Evolutionary conservation across 2,329 filamentous ascomycete species (phyloP).

Genomic region (Pseudogymnoascus sp.): DNA sequence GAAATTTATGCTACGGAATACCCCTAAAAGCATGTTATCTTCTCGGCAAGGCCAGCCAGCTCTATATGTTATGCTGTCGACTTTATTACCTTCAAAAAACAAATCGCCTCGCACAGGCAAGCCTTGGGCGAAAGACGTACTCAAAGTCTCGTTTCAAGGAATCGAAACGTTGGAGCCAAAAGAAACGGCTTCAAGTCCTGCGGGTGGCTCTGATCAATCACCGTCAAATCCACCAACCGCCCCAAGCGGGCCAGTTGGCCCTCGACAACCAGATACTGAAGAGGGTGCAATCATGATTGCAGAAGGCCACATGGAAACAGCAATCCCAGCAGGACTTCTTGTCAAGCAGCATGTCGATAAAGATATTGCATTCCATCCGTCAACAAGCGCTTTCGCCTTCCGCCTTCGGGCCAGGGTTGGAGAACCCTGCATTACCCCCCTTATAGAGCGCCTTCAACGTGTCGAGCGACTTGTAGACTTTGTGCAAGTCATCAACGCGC

Average conservation of each 20-base stretch:
- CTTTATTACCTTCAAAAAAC: conserved; percentile 22
- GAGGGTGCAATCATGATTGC: conserved; percentile 24
- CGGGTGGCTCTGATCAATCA: background rate
- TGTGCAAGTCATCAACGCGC: conserved; percentile 53
- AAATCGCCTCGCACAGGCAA: conserved; percentile 16
- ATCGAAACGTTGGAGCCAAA: conserved; percentile 27
- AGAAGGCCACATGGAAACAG: conserved; percentile 24
- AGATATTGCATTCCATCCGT: conserved; percentile 26
- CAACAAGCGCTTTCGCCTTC: conserved; percentile 24
- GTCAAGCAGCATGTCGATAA: conserved; percentile 24
- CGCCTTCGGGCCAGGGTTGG: conserved; percentile 25
- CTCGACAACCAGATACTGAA: background rate
- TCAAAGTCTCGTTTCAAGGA: conserved; percentile 47
- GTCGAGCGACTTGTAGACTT: conserved; percentile 66
- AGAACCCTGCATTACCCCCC: conserved; percentile 21
- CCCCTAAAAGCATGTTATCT: conserved; percentile 18
- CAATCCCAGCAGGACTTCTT: conserved; percentile 19
- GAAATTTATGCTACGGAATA: conserved; percentile 21
- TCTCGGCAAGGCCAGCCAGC: conserved; percentile 21
- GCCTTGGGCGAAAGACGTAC: conserved; percentile 50
- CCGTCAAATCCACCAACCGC: background rate
- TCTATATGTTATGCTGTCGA: conserved; percentile 21
- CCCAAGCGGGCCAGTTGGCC: background rate
- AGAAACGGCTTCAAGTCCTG: background rate
- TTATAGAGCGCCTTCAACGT: conserved; percentile 34